Evolutionary conservation across 805 yeast species (phyloP), one percentile per base, ranked within the genome.

Genomic region (Pichia phayaonensis): DNA sequence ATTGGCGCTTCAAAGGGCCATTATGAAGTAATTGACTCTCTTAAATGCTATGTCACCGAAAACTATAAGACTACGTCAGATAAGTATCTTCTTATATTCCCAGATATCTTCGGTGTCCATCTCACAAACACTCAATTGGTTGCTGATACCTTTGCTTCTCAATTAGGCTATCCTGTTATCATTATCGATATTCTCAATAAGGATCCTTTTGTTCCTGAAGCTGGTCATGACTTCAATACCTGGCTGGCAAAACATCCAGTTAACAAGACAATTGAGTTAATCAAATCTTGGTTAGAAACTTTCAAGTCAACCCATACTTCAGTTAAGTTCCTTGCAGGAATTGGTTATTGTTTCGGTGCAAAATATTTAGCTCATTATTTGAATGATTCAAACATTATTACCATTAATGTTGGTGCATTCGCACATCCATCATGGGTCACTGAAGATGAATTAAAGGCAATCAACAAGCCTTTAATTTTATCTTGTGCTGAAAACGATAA

Each of bases 311-410:
- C 75, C 50, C 63, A 66, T 49, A 20, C 48, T 18, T 67, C 67
- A n/a, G 77, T 79, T 18, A 64, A 70, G 47, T 79, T 72, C 56
- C 53, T 84, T 22, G 81, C 76, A 42, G 78, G 79, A 21, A 68
- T 84, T 51, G 96, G 97, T 23, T 81, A 88, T 71, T 89, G 97
- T 69, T 89, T 73, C 56, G 97, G 97, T 63, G 96, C 88, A 40
- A 85, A 82, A 66, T 81, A 72, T 58, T 80, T 77, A 34, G 59
- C 85, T 51, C 80, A 75, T 53, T 76, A 81, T 51, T 64, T 79
- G 29, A 64, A 34, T 34, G 38, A 34, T n/a, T 34, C 73, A 8
- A 60, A 60, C 26, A 73, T 65, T 41, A 65, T 66, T 11, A 43
- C 56, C 8, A 48, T 66, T 36, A 77, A 78, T 54, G 85, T 74